A percentile compares a stretch with the other conserved stretches of the same genome.
Conservation (phyloP, 176 grass and related monocot species). For the Hyparrhenia diplandra region DNA sequence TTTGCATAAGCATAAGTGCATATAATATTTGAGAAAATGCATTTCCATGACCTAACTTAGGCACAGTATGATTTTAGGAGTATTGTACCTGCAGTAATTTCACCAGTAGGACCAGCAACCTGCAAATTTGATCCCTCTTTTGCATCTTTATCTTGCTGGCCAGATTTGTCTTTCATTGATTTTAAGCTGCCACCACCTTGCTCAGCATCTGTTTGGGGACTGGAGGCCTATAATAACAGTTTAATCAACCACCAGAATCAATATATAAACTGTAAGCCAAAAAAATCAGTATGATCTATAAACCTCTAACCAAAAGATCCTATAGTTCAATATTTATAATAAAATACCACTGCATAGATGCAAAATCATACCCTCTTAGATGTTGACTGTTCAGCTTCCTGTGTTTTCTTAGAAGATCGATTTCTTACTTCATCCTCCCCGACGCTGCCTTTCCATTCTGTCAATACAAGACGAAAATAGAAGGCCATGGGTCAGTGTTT, state of each 20-base stretch:
- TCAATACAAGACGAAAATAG: slow-evolving; percentile 26
- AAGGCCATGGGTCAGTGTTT: slow-evolving; percentile 12
- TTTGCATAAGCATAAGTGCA: neutral
- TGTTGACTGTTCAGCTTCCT: slow-evolving; percentile 69
- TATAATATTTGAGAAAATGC: neutral
- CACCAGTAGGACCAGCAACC: slow-evolving; percentile 74
- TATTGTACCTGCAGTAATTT: slow-evolving; percentile 81
- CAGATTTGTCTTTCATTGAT: slow-evolving; percentile 74
- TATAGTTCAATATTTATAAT: neutral
- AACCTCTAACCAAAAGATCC: neutral
- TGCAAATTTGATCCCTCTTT: slow-evolving; percentile 78
- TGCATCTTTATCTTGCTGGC: slow-evolving; percentile 67
- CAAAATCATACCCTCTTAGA: slow-evolving; percentile 51
- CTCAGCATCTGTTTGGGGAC: slow-evolving; percentile 63
- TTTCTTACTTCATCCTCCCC: slow-evolving; percentile 76
- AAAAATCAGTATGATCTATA: neutral
- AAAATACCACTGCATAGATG: neutral
- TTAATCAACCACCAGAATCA: slow-evolving; percentile 18
- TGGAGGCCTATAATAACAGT: slow-evolving; percentile 55
- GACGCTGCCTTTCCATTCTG: slow-evolving; percentile 89
- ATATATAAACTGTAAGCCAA: neutral
- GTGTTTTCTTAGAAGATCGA: slow-evolving; percentile 76
- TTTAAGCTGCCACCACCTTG: slow-evolving; percentile 56
- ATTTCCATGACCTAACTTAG: slow-evolving; percentile 9
- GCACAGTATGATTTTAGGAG: neutral